Conservation (phyloP, 208 protist genomes). For the Angomonas ambiguus region DNA sequence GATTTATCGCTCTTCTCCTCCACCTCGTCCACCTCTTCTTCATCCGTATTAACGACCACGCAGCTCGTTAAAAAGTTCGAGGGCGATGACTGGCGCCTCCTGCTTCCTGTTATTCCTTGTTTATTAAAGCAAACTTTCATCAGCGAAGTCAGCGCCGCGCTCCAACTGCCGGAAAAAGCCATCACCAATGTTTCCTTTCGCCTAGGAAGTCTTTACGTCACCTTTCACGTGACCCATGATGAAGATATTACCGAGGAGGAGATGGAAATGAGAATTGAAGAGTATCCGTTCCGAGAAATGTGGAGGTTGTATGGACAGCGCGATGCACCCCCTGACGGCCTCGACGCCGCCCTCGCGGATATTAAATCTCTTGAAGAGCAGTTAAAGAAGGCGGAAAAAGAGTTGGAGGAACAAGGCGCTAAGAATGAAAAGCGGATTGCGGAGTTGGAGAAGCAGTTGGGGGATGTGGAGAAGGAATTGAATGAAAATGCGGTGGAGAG, state of each 20-base stretch:
- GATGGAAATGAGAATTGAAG: constrained; percentile 60
- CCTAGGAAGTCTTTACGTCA: constrained; percentile 82
- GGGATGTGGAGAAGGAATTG: constrained; percentile 25
- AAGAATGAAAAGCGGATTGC: constrained; percentile 24
- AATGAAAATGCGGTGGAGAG: constrained; percentile 23
- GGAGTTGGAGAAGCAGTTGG: constrained; percentile 37
- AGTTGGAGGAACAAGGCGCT: constrained; percentile 39
- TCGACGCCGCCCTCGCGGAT: constrained; percentile 52
- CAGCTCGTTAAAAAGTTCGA: constrained; percentile 68
- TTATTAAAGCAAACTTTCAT: constrained; percentile 49
- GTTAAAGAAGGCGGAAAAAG: constrained; percentile 35
- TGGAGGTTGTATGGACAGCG: constrained; percentile 71
- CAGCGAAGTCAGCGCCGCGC: constrained; percentile 47
- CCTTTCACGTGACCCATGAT: constrained; percentile 78
- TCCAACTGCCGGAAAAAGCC: constrained; percentile 30
- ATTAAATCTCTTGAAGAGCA: constrained; percentile 58
- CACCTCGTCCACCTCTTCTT: neutral
- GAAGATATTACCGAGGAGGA: constrained; percentile 66
- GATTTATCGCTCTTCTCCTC: no score
- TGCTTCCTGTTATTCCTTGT: constrained; percentile 29
- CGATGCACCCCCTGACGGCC: constrained; percentile 41
- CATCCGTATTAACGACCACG: constrained; percentile 4
- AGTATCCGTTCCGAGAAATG: constrained; percentile 80
- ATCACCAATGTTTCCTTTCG: constrained; percentile 51
- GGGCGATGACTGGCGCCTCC: constrained; percentile 64